These are phyloP conservation scores for Pseudoscleropodium purum DNA, from an alignment of 225 moss, liverwort and hornwort genomes.

Conservation along the genomic window DNA sequence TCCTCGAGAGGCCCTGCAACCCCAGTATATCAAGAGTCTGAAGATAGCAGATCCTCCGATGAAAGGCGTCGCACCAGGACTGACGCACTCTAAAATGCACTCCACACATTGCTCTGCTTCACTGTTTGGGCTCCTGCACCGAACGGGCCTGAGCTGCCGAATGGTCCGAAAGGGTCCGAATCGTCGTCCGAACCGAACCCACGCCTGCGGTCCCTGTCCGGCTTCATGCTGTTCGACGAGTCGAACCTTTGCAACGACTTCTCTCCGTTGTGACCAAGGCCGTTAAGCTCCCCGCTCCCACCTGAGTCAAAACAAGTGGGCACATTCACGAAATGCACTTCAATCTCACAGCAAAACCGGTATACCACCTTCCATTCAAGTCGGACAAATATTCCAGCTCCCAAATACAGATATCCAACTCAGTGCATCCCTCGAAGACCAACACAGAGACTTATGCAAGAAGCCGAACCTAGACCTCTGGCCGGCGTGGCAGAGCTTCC, in stretches of 20 bases:
- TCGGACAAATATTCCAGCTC: neutral
- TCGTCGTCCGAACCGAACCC: slow-evolving; percentile 55
- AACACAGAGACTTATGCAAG: neutral
- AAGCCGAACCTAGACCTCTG: slow-evolving; percentile 14
- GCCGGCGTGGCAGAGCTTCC: slow-evolving; percentile 21
- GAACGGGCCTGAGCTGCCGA: slow-evolving; percentile 26
- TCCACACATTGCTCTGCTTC: slow-evolving; percentile 44
- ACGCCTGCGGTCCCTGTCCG: slow-evolving; percentile 33
- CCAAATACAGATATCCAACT: neutral
- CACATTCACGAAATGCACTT: neutral
- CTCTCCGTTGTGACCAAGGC: slow-evolving; percentile 20
- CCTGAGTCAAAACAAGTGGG: slow-evolving; percentile 7
- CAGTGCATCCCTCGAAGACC: neutral
- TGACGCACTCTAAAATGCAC: slow-evolving; percentile 20
- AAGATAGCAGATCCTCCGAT: neutral
- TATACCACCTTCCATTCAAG: neutral
- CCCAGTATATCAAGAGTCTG: neutral
- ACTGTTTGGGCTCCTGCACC: slow-evolving; percentile 28
- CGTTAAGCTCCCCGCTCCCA: slow-evolving; percentile 20
- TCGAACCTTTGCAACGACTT: slow-evolving; percentile 44
- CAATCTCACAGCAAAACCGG: neutral
- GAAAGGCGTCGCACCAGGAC: neutral
- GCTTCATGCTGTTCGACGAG: slow-evolving; percentile 40
- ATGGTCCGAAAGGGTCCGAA: slow-evolving; percentile 36
- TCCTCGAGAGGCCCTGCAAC: neutral